Conservation (phyloP, 2,329 filamentous ascomycete species). For the Tolypocladium nubicola region DNA sequence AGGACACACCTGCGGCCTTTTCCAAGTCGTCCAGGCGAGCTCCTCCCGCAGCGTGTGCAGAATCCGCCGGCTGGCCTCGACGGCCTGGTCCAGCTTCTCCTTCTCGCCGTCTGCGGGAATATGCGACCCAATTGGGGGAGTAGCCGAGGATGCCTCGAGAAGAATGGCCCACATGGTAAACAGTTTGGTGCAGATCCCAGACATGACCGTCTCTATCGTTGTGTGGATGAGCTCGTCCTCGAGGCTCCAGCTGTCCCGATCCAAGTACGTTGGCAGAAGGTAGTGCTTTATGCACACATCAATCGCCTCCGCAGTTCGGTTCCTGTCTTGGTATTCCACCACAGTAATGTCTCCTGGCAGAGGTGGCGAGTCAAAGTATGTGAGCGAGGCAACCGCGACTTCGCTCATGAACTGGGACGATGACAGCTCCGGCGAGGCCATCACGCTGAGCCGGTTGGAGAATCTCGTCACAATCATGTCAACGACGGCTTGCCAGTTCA, state of each 20-base stretch:
- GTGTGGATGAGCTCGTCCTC: slow-evolving; percentile 34
- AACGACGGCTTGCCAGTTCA: slow-evolving; percentile 56
- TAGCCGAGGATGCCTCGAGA: background rate
- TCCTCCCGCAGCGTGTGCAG: slow-evolving; percentile 29
- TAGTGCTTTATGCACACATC: slow-evolving; percentile 36
- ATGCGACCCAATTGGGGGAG: background rate
- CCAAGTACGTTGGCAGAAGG: slow-evolving; percentile 18
- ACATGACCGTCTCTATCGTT: slow-evolving; percentile 28
- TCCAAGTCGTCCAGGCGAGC: slow-evolving; percentile 51
- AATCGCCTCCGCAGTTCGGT: slow-evolving; percentile 26
- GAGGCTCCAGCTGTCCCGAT: slow-evolving; percentile 18
- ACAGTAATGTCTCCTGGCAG: slow-evolving; percentile 10
- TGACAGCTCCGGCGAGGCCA: slow-evolving; percentile 19
- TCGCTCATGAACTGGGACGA: slow-evolving; percentile 16
- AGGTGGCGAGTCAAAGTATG: slow-evolving; percentile 25
- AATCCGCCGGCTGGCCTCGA: slow-evolving; percentile 7
- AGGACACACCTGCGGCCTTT: slow-evolving; percentile 40
- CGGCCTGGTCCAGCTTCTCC: slow-evolving; percentile 6
- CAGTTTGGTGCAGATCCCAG: slow-evolving; percentile 25
- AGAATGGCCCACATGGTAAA: slow-evolving; percentile 6
- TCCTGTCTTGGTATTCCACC: slow-evolving; percentile 7
- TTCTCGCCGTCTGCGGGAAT: background rate
- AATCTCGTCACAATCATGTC: slow-evolving; percentile 59
- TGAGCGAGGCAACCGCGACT: slow-evolving; percentile 10
- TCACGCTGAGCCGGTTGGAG: slow-evolving; percentile 37